A percentile compares a stretch with the other conserved stretches of the same genome.
phyloP scores from a whole-genome alignment of 192 early-diverging fungal genomes.

The Coemansia sp. region DNA sequence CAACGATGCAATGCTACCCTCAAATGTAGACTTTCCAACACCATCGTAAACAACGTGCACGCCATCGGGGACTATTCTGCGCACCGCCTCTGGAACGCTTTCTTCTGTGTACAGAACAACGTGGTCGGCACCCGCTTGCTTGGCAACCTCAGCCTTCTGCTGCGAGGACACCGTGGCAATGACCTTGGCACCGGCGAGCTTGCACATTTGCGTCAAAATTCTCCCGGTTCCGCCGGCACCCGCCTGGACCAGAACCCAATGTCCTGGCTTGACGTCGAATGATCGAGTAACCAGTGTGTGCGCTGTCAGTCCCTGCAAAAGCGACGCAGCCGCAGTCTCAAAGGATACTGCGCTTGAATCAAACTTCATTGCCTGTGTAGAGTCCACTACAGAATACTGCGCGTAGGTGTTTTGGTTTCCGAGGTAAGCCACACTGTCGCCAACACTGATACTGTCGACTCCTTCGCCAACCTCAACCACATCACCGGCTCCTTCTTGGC shows the following conservation, averaged over 20 bases:
- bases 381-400: conserved; percentile 64
- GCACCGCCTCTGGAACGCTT: conserved; percentile 65
- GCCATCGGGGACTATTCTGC: conserved; percentile 70
- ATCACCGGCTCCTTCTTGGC: conserved; percentile 79
- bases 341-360: conserved; percentile 56
- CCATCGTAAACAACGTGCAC: conserved; percentile 85
- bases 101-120: conserved; percentile 74
- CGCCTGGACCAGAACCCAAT: conserved; percentile 85
- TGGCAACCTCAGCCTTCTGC: conserved; percentile 68
- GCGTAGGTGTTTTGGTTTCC: conserved; percentile 64
- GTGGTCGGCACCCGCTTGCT: conserved; percentile 66
- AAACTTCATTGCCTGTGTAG: conserved; percentile 48
- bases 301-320: conserved; percentile 84
- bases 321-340: conserved; percentile 63
- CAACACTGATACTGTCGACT: conserved; percentile 62
- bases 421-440: conserved; percentile 81
- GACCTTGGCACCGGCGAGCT: conserved; percentile 76
- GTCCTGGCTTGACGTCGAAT: conserved; percentile 68
- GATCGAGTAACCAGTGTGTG: conserved; percentile 67
- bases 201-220: conserved; percentile 75
- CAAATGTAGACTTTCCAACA: conserved; percentile 89
- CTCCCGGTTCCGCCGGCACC: conserved; percentile 89
- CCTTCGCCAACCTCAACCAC: conserved; percentile 74
- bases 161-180: conserved; percentile 80
- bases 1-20: conserved; percentile 64